phyloP scores from a whole-genome alignment of 129 eudicot species.

The Cynara cardunculus region DNA sequence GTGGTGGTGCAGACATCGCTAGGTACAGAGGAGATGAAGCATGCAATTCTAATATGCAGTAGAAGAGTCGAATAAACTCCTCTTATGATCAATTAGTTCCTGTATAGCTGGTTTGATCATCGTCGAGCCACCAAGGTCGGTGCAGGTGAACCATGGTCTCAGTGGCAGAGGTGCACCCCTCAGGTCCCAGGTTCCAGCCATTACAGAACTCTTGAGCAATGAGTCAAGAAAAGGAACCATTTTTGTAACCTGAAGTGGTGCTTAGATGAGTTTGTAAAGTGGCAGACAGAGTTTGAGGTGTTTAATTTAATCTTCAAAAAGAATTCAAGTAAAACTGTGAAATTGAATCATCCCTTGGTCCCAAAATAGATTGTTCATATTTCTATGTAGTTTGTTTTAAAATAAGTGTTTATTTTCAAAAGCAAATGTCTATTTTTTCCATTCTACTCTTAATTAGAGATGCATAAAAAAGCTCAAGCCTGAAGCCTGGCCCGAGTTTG shows the following conservation, averaged over 20 bases:
- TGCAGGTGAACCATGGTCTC: slow-evolving; percentile 16
- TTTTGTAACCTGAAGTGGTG: slow-evolving; percentile 13
- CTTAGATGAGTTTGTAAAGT: slow-evolving; percentile 11
- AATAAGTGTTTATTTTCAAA: no score
- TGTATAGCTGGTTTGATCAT: slow-evolving; percentile 18
- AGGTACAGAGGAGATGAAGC: slow-evolving; percentile 72
- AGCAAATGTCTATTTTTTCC: no score
- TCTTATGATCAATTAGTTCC: background rate
- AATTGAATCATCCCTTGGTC: no score
- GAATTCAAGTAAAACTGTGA: no score
- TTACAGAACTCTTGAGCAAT: background rate
- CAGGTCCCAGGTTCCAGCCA: background rate
- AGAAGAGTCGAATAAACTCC: slow-evolving; percentile 37
- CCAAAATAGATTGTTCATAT: no score
- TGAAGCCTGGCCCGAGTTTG: no score
- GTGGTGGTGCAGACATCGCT: slow-evolving; percentile 65
- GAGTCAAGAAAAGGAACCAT: slow-evolving; percentile 1
- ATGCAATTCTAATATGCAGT: slow-evolving; percentile 64
- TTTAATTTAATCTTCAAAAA: no score
- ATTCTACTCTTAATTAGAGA: no score
- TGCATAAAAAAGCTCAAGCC: no score
- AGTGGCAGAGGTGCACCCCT: background rate
- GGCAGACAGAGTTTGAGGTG: background rate
- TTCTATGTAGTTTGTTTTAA: no score
- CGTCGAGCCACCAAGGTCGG: background rate